Evolutionary conservation across 202 grass and related monocot genomes (phyloP), one percentile per base, ranked within the genome.

Genomic region (Digitaria exilis): DNA sequence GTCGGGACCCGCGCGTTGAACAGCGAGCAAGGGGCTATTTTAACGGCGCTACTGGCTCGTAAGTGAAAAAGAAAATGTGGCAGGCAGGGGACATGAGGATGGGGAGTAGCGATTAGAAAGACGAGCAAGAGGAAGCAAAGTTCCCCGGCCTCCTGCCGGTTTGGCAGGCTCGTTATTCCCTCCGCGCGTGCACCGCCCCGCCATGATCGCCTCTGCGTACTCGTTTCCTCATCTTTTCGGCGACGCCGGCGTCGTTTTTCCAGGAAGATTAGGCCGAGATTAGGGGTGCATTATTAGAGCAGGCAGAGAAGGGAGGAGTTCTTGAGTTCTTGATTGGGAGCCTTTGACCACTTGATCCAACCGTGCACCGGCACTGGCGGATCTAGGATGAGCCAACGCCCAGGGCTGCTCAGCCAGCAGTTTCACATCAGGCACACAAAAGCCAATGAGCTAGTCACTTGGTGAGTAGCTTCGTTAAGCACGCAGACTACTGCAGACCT

Each of bases 151-250:
- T 54, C 60, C 82, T 48, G 71, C 57, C 37, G 42, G 55, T 37
- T 67, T 21, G 57, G 77, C 56, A 62, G 75, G 59, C 73, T 78
- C 77, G 78, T 57, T 34, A 77, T 82, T 84, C 39, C 75, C 64
- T 9, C 82, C 52, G 21, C 75, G 84, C 80, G 52, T 86, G 85
- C 78, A 65, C 9, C 86, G 21, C 44, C 60, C 42, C 52, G 78
- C 68, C 87, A 87, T 84, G 76, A 89, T 87, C 90, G 78, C 48
- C 90, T 62, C 75, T 63, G n/a, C n/a, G n/a, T n/a, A n/a, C n/a
- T n/a, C n/a, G 60, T 64, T 48, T 30, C 39, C 3, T 78, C 26
- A 0, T 65, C 26, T 35, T n/a, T 15, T 15, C 18, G 26, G 31
- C 22, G 54, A 42, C 0, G 22, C 11, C 22, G 2, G 28, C 19